phyloP scores from a whole-genome alignment of 2,329 filamentous ascomycete genomes.

The Exophiala calicioides region DNA sequence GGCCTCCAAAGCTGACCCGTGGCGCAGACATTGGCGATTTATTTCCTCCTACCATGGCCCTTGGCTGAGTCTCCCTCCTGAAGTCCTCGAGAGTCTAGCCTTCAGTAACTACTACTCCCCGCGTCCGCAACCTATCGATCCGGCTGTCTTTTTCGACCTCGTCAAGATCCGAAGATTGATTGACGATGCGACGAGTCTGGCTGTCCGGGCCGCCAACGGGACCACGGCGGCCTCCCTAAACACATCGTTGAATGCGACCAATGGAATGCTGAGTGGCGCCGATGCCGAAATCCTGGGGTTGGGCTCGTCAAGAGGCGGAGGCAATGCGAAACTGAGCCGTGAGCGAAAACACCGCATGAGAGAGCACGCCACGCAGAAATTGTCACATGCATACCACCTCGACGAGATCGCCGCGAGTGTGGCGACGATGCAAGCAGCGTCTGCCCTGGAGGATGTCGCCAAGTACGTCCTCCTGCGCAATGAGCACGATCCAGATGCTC shows the following conservation, averaged over 20 bases:
- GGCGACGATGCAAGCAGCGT: conserved; percentile 78
- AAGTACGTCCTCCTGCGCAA: conserved; percentile 70
- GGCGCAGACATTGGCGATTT: conserved; percentile 74
- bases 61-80: conserved; percentile 77
- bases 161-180: conserved; percentile 78
- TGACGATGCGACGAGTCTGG: conserved; percentile 76
- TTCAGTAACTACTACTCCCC: conserved; percentile 78
- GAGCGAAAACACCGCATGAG: conserved; percentile 78
- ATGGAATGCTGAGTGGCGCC: conserved; percentile 51
- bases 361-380: conserved; percentile 75
- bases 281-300: conserved; percentile 58
- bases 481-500: conserved; percentile 69
- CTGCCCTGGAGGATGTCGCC: conserved; percentile 74
- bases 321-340: conserved; percentile 67
- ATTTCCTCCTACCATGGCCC: conserved; percentile 81
- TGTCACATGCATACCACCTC: conserved; percentile 74
- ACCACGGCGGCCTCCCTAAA: conserved; percentile 66
- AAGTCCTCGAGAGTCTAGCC: conserved; percentile 76
- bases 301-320: conserved; percentile 56
- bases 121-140: conserved; percentile 74
- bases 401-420: conserved; percentile 84
- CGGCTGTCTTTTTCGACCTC: conserved; percentile 78
- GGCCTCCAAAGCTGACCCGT: conserved; percentile 9
- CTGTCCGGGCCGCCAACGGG: conserved; percentile 74
- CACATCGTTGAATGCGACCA: conserved; percentile 54